A percentile compares a stretch with the other conserved stretches of the same genome.
Evolutionary conservation across 108 stramenopile genomes (phyloP).

Genomic region (Parietichytrium sp.): DNA sequence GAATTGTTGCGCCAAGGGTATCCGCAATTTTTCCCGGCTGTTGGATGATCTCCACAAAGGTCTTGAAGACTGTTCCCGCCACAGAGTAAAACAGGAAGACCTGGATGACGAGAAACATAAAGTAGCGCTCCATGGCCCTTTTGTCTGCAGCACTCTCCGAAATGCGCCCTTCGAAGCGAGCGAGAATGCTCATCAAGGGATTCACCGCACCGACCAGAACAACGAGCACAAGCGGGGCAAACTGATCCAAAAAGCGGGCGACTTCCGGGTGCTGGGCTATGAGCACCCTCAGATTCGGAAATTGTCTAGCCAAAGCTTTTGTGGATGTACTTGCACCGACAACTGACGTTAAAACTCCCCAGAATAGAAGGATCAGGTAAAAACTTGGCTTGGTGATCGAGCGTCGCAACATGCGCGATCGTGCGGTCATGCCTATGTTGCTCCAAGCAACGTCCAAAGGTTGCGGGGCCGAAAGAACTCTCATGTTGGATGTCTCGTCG

Average conservation of each 20-base stretch:
- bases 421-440: neutral
- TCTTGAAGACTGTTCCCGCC: constrained; percentile 31
- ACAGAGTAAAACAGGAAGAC: constrained; percentile 28
- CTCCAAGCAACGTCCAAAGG: constrained; percentile 17
- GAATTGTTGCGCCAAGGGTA: constrained; percentile 27
- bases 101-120: constrained; percentile 9
- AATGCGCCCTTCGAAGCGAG: neutral
- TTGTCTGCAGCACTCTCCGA: constrained; percentile 27
- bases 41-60: constrained; percentile 4
- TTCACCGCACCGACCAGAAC: constrained; percentile 7
- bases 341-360: constrained; percentile 28
- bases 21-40: neutral
- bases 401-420: neutral
- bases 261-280: neutral
- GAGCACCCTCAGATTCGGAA: neutral
- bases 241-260: neutral
- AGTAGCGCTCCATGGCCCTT: constrained; percentile 24
- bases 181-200: constrained; percentile 24
- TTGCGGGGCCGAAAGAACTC: neutral
- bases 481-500: neutral
- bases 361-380: constrained; percentile 2
- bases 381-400: neutral
- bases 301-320: neutral
- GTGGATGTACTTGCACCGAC: constrained; percentile 34
- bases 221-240: constrained; percentile 25